These are phyloP conservation scores for Taphrina populina DNA, from an alignment of 1,139 yeast genomes.

Conservation along the genomic window DNA sequence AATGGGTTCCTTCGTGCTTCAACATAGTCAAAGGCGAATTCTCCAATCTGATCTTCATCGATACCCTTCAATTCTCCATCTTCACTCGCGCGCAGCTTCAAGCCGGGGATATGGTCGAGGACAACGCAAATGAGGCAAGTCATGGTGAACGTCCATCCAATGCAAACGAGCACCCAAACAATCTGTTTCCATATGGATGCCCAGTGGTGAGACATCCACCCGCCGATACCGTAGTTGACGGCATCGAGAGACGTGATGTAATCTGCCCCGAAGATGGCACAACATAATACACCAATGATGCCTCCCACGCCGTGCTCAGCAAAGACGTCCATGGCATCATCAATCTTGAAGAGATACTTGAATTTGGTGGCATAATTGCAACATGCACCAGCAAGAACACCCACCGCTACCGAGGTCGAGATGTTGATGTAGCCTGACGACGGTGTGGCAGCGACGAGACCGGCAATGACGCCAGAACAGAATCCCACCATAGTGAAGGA, in stretches of 20 bases:
- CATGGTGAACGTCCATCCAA: slow-evolving; percentile 73
- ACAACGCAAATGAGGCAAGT: slow-evolving; percentile 74
- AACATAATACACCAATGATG: slow-evolving; percentile 78
- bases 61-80: slow-evolving; percentile 84
- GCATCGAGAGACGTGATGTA: slow-evolving; percentile 86
- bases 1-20: slow-evolving; percentile 92
- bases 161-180: slow-evolving; percentile 72
- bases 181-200: slow-evolving; percentile 87
- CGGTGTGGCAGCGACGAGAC: slow-evolving; percentile 95
- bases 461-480: slow-evolving; percentile 93
- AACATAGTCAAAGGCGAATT: slow-evolving; percentile 95
- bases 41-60: slow-evolving; percentile 97
- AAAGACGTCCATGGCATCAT: slow-evolving; percentile 89
- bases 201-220: slow-evolving; percentile 89
- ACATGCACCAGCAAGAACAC: slow-evolving; percentile 72
- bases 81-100: slow-evolving; percentile 66
- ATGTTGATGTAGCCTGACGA: slow-evolving; percentile 86
- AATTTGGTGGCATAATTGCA: slow-evolving; percentile 90
- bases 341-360: slow-evolving; percentile 76
- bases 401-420: slow-evolving; percentile 87
- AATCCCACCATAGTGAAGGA: slow-evolving; percentile 95
- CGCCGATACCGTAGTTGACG: slow-evolving; percentile 60
- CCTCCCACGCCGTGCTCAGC: slow-evolving; percentile 99
- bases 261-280: slow-evolving; percentile 81
- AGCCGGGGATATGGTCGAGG: slow-evolving; percentile 76